Conservation (phyloP, 2,329 filamentous ascomycete species). For the Botrytis paeoniae region DNA sequence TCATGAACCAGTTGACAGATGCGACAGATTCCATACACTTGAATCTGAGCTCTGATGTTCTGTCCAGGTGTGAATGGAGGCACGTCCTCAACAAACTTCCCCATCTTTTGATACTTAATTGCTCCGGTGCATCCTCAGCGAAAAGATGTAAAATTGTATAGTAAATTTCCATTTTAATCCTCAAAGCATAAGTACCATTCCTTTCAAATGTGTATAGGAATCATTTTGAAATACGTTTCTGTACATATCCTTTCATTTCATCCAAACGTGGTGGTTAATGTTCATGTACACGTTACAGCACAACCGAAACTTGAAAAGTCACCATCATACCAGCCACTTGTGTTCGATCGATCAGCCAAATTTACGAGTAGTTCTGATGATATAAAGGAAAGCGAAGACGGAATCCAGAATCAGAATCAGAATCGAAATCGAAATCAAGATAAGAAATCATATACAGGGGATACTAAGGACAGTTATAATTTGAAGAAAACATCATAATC, state of each 20-base stretch:
- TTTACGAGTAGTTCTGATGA: background rate
- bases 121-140: background rate
- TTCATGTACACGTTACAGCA: conserved; percentile 11
- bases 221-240: background rate
- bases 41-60: background rate
- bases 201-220: background rate
- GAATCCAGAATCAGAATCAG: background rate
- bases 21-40: background rate
- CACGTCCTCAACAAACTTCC: background rate
- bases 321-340: background rate
- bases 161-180: background rate
- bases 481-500: background rate
- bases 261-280: conserved; percentile 3
- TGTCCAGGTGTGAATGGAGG: background rate
- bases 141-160: background rate
- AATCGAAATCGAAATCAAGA: background rate
- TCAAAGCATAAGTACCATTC: background rate
- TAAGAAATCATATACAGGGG: background rate
- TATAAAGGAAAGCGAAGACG: background rate
- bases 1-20: background rate
- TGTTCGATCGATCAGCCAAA: background rate
- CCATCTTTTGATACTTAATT: conserved; percentile 5
- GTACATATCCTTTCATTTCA: background rate
- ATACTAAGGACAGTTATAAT: background rate
- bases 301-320: conserved; percentile 1